phyloP scores from a whole-genome alignment of 2,329 filamentous ascomycete genomes.

The Monosporascus sp. region DNA sequence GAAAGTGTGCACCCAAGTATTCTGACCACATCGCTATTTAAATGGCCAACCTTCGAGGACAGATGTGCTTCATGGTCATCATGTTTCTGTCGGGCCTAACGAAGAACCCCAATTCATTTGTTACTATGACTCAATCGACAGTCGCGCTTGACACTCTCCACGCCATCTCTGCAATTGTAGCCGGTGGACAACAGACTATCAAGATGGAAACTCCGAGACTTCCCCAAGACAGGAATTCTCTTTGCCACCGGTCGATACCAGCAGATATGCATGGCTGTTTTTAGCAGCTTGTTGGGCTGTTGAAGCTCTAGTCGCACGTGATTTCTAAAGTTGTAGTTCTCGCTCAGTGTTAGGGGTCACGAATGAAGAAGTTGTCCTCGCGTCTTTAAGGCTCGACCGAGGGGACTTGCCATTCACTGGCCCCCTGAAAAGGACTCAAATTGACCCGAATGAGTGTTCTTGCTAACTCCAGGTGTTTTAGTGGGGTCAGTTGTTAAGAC shows the following conservation, averaged over 20 bases:
- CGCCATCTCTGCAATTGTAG: background rate
- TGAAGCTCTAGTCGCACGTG: too few species aligned
- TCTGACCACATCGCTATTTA: too few species aligned
- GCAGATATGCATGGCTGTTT: background rate
- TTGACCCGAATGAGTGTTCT: background rate
- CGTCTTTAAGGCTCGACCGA: too few species aligned
- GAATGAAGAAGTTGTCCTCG: too few species aligned
- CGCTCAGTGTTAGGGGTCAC: too few species aligned
- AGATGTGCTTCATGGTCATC: too few species aligned
- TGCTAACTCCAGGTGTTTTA: background rate
- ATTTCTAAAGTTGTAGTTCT: too few species aligned
- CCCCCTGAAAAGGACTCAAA: background rate
- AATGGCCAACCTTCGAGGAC: too few species aligned
- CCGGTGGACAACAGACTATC: background rate
- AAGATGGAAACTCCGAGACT: background rate
- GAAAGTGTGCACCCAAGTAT: too few species aligned
- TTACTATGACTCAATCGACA: background rate
- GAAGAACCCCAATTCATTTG: too few species aligned
- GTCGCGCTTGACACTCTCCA: background rate
- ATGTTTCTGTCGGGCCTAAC: too few species aligned
- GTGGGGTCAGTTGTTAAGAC: too few species aligned
- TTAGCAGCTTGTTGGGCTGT: background rate
- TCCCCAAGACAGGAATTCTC: background rate
- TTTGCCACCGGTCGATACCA: background rate
- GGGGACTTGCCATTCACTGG: background rate